These are phyloP conservation scores for Theobroma cacao DNA, from an alignment of 345 rosid genomes.

Conservation along the genomic window DNA sequence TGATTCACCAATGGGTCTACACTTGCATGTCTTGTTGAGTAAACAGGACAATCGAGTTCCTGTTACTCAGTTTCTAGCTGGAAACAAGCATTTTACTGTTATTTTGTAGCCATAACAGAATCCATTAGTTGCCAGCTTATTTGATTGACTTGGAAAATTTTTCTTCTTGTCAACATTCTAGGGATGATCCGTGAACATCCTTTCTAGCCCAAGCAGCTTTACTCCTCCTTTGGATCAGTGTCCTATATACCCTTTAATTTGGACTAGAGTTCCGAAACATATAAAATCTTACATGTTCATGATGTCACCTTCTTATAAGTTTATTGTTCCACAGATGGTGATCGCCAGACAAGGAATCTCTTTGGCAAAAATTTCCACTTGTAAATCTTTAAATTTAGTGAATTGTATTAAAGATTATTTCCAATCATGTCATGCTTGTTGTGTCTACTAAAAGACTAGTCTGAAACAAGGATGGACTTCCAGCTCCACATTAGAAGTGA, in stretches of 20 bases:
- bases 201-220: background rate
- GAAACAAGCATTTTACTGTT: background rate
- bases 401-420: background rate
- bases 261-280: background rate
- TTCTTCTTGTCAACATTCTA: constrained; percentile 9
- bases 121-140: background rate
- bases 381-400: background rate
- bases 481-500: too few relatives aligned
- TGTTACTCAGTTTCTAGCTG: background rate
- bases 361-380: background rate
- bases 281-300: background rate
- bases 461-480: too few relatives aligned
- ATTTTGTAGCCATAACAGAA: background rate
- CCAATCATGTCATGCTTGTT: background rate
- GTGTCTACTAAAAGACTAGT: background rate
- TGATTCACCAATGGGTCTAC: background rate
- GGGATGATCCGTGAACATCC: background rate
- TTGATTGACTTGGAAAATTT: background rate
- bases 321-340: background rate
- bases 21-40: constrained; percentile 4
- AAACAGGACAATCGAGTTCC: background rate
- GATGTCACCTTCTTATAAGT: background rate
- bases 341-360: background rate
- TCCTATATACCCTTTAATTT: background rate
- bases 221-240: background rate